Evolutionary conservation across 2,329 filamentous ascomycete genomes (phyloP), one percentile per base, ranked within the genome.

Genomic region (Lasiodiplodia gonubiensis): DNA sequence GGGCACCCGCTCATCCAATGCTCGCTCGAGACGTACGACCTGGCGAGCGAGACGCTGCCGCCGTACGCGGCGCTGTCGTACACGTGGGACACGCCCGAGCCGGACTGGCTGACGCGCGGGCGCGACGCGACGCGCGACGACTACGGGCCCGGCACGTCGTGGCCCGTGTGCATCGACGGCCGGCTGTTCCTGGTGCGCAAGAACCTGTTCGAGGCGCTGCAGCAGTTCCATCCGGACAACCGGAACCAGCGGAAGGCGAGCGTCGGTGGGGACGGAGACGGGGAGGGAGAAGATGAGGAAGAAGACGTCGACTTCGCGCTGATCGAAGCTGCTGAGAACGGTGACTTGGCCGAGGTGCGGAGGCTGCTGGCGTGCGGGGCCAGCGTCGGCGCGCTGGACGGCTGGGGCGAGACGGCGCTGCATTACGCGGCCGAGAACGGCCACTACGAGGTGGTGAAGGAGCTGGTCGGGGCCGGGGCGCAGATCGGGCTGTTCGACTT

Each of bases 201-300:
- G 53, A 59, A 66, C 27, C 37, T 66, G 27, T 66, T 35, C 64
- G 64, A 66, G 25, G 64, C 51, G 42, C 27, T 66, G 18, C 21
- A 27, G n/a, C 64, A 37, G 52, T 39, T 66, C 33, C 53, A 33
- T 3, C 55, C 55, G 37, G 37, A 48, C 37, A 46, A 48, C 8
- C 2, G 18, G 42, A 11, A 8, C 7, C 42, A n/a, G 6, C 39
- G 14, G 16, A 8, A 46, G 30, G 16, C 39, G 39, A 46, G 14
- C 37, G 12, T 5, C 4, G 21, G n/a, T 5, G 23, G 10, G 1
- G 18, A 2, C 10, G 35, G 30, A 16, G 25, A 37, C 3, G 27
- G 39, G 8, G 49, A 33, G 0, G 42, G 23, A 6, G 7, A 42
- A 2, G 16, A 7, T 7, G 64, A 66, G 4, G 53, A 23, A n/a